Evolutionary conservation across 2,329 filamentous ascomycete species (phyloP).

Genomic region (Lithohypha guttulata): DNA sequence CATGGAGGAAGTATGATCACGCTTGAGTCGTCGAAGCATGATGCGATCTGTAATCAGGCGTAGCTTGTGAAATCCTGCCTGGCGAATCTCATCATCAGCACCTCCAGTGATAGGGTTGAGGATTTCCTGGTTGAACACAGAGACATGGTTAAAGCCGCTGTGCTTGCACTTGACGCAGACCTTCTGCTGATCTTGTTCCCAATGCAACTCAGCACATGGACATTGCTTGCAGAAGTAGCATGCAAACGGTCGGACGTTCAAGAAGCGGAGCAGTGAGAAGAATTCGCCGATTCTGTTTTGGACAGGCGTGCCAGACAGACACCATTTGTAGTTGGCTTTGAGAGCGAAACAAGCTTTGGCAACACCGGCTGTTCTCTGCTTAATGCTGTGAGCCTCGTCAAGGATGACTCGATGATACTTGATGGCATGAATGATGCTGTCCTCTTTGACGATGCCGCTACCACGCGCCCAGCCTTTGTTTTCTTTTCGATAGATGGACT

Average conservation of each 20-base stretch:
- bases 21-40: conserved; percentile 92
- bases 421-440: conserved; percentile 68
- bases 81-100: conserved; percentile 44
- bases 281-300: conserved; percentile 97
- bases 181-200: conserved; percentile 63
- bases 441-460: conserved; percentile 68
- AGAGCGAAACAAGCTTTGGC: conserved; percentile 92
- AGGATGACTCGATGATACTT: conserved; percentile 84
- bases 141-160: conserved; percentile 56
- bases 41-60: conserved; percentile 82
- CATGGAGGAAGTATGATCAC: conserved; percentile 87
- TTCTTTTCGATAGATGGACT: conserved; percentile 86
- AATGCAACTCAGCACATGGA: conserved; percentile 68
- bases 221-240: conserved; percentile 91
- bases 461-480: conserved; percentile 79
- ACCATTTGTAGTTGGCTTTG: conserved; percentile 84
- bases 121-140: conserved; percentile 49
- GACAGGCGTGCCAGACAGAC: conserved; percentile 83
- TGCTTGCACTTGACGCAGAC: conserved; percentile 61
- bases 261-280: conserved; percentile 85
- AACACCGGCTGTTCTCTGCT: conserved; percentile 67
- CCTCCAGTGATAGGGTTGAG: conserved; percentile 7
- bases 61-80: conserved; percentile 66
- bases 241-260: conserved; percentile 78
- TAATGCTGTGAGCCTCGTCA: conserved; percentile 94